Base-by-base conservation (phyloP, 306 rosid genomes). In the Cicer cuneatum region DNA sequence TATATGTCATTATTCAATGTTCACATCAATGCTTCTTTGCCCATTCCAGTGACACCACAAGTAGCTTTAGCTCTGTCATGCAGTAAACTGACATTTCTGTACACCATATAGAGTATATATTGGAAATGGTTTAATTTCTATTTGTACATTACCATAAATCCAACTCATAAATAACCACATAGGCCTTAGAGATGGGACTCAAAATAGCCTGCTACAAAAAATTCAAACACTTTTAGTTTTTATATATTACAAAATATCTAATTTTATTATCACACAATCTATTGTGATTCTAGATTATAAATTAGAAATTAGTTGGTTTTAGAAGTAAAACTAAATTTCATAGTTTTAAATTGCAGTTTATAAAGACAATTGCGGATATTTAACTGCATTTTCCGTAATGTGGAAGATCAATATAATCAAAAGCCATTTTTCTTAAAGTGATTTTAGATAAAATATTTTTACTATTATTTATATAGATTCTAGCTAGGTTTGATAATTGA, bases 1-100 rank as follows among this genome's bases (percentile, higher is more conserved):
- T 72, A 29, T 66, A 40, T 78, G 75, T 52, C 71, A 54, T 81
- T 70, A 58, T 80, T 77, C 81, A 72, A 80, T 58, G 66, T 75
- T 43, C 38, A 66, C 62, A 80, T 80, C 75, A 86, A 58, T 72
- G 66, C 62, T 63, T n/a, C 79, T 60, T 61, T 77, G 78, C 62
- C 74, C 57, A 60, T 58, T 49, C 67, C 66, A 18, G 69, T 65
- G 49, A 56, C 66, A 80, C 71, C 40, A 45, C 71, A 51, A 69
- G 33, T 35, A 52, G 74, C 78, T 77, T 61, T 76, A 65, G 6
- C 49, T 66, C 80, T 67, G 70, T 73, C 77, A 51, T 68, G 74
- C 71, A 59, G 66, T 66, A 61, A 51, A 43, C 53, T 85, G 74
- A 69, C 83, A 72, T 37, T 69, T 66, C 7, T 21, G 54, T 39